phyloP scores from a whole-genome alignment of 176 grass and related monocot genomes.

The Aegilops sharonensis region DNA sequence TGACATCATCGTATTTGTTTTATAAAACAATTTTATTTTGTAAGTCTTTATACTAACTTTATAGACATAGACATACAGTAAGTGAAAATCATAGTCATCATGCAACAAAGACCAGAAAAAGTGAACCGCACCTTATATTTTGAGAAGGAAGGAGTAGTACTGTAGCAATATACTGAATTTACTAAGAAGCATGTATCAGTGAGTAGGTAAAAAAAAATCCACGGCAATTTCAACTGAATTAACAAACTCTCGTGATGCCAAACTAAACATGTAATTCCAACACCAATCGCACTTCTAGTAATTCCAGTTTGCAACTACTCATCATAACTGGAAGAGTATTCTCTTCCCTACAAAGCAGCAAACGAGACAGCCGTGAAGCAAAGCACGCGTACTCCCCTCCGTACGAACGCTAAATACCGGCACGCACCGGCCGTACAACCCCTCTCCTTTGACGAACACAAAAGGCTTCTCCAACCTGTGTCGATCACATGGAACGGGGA shows the following conservation, averaged over 20 bases:
- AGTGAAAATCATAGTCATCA: too few species aligned
- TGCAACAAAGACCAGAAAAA: too few species aligned
- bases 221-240: not conserved
- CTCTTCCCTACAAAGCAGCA: not conserved
- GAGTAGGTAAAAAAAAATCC: not conserved
- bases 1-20: too few species aligned
- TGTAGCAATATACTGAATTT: not conserved
- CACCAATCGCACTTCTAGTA: not conserved
- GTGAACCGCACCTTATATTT: too few species aligned
- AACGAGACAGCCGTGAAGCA: not conserved
- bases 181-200: not conserved
- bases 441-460: not conserved
- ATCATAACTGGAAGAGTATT: not conserved
- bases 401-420: not conserved
- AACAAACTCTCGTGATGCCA: not conserved
- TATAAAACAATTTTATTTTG: too few species aligned
- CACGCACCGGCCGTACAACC: not conserved
- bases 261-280: not conserved
- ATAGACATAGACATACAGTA: too few species aligned
- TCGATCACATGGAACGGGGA: not conserved
- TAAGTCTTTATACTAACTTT: too few species aligned
- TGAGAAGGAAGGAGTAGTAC: too few species aligned
- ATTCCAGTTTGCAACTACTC: not conserved
- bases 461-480: not conserved
- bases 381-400: not conserved